phyloP scores from a whole-genome alignment of 495 filamentous ascomycete genomes.

The Articulospora tetracladia region DNA sequence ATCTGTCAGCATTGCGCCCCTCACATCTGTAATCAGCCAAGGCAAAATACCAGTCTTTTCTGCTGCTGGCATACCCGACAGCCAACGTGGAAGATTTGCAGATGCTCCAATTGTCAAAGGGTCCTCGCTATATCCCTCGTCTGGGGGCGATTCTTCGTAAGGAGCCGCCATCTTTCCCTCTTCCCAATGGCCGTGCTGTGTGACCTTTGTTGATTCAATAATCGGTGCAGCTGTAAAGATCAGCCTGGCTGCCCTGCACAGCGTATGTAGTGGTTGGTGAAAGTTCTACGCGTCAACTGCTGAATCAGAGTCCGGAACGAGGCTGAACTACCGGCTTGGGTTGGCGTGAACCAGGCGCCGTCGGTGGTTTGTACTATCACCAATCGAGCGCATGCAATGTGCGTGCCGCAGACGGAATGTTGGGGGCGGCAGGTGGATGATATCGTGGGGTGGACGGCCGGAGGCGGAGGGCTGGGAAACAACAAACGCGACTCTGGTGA shows the following conservation, averaged over 20 bases:
- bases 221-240: neutral
- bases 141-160: conserved; percentile 32
- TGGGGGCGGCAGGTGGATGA: no score
- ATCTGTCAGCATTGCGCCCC: neutral
- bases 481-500: no score
- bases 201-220: neutral
- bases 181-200: neutral
- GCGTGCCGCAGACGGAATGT: neutral
- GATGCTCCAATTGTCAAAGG: conserved; percentile 37
- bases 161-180: conserved; percentile 11
- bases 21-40: neutral
- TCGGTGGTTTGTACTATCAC: neutral
- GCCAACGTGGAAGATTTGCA: conserved; percentile 27
- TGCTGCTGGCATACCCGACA: conserved; percentile 38
- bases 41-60: conserved; percentile 44
- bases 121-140: conserved; percentile 58
- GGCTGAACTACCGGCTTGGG: neutral
- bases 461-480: no score
- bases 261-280: neutral
- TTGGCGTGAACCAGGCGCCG: neutral
- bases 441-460: no score
- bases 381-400: neutral
- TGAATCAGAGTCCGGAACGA: neutral
- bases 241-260: no score
- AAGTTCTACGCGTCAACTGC: neutral